Evolutionary conservation across 352 stramenopile genomes (phyloP), one percentile per base, ranked within the genome.

Genomic region (Phytophthora crassamura): DNA sequence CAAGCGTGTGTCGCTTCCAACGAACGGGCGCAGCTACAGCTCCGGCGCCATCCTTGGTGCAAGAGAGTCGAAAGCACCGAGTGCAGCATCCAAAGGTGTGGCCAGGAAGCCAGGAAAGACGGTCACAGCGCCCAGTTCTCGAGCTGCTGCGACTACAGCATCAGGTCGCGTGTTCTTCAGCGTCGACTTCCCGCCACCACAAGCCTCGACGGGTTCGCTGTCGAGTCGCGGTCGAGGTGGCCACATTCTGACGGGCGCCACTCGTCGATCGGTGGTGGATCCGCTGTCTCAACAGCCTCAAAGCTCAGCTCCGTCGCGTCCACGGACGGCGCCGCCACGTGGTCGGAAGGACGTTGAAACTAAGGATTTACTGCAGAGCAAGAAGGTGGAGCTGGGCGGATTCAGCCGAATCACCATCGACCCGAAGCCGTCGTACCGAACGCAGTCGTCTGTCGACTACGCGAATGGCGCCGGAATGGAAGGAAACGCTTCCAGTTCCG

Each of bases 271-370:
- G 15, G 11, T 72, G 22, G 47, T 22, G 16, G 68, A 80, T 36
- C 53, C 56, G 7, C 36, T 75, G 16, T 52, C 53, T 3, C 66
- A 72, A 18, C 64, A 64, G 7, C 25, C 61, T n/a, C 59, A 66
- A 58, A 49, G 25, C 1, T 48, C 48, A 39, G 49, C 36, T 5
- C 56, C 59, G 1, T 41, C 35, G 8, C 72, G 72, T n/a, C 79
- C 79, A 12, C 74, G 72, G 10, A 86, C 79, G 20, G 79, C 77
- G 12, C 79, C 79, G 2, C 58, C 72, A 15, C 67, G 72, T 4
- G 32, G 58, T 5, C 77, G 72, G 35, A 88, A 72, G 30, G 77
- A 86, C 11, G 64, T 75, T 28, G 79, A 88, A 38, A 81, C 58
- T 11, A 75, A 70, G 35, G 72, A 84, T 54, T 25, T 80, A 41